Base-by-base conservation (phyloP, 2,329 filamentous ascomycete genomes). In the Aspergillus intermedius region DNA sequence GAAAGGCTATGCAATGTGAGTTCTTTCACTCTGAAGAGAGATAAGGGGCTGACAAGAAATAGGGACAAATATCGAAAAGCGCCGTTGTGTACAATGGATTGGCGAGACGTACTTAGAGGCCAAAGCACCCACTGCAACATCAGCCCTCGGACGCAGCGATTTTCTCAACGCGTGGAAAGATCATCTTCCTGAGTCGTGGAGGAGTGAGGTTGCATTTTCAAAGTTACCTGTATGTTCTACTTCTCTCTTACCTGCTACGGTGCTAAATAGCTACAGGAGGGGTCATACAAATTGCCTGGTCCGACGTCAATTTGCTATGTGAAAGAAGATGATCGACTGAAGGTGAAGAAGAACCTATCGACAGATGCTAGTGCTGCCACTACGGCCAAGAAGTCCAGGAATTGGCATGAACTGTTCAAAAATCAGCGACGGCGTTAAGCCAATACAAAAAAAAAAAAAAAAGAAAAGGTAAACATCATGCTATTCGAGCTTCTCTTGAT, bases 381-480 rank as follows among this genome's bases (percentile, higher is more conserved):
- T 8, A 52, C 59, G 43, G 61, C 58, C 17, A 71, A 70, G 50
- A 65, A 62, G 47, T 59, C 64, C 32, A 61, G 69, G 46, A 73
- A 72, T 39, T 73, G 70, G 70, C 70, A 73, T 52, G 70, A 73
- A 53, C 59, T 69, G 45, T 70, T 73, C 53, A 70, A 68, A 53
- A 62, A 56, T 45, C 58, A 64, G 48, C 67, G 63, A 49, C 57
- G 60, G 48, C 60, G 55, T 53, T 67, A 58, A 62, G 34, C 19
- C 47, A 47, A 32, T n/a, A n/a, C n/a, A n/a, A 30, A 42, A 28
- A n/a, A 23, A 3, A 19, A 19, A 19, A 19, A 19, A 3, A 19
- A 19, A 19, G 17, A 19, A 19, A 19, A 19, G 17, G 34, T 39
- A 40, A 28, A 12, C 25, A 28, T 28, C 25, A 28, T 28, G 25